Evolutionary conservation across 2,329 filamentous ascomycete species (phyloP).

Genomic region (Aureobasidium sp.): DNA sequence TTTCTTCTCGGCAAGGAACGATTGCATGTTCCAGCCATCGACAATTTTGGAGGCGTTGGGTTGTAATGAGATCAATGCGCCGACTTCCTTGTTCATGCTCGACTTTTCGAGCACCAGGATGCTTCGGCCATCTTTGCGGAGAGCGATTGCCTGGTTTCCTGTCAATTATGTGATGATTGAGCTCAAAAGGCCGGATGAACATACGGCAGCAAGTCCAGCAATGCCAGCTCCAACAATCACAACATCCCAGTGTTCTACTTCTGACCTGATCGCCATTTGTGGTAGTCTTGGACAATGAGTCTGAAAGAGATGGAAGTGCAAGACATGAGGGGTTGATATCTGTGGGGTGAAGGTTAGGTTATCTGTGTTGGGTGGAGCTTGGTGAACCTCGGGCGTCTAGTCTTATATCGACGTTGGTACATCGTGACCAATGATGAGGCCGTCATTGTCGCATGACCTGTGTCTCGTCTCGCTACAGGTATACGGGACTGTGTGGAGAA

Average conservation of each 20-base stretch:
- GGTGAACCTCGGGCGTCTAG: not conserved
- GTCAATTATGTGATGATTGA: not conserved
- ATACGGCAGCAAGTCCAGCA: conserved; percentile 17
- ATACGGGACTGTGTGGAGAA: not conserved
- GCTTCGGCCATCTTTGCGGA: conserved; percentile 27
- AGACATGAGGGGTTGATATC: not conserved
- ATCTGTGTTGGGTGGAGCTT: not conserved
- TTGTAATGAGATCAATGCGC: conserved; percentile 37
- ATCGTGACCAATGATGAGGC: not conserved
- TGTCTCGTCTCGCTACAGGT: not conserved
- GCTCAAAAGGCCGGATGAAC: too few relatives aligned
- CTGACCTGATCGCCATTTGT: conserved; percentile 14
- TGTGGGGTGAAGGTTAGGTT: not conserved
- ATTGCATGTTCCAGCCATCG: conserved; percentile 26
- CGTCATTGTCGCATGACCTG: conserved; percentile 2
- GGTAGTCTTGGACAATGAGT: conserved; percentile 11
- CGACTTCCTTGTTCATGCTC: conserved; percentile 30
- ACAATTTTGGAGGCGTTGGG: conserved; percentile 36
- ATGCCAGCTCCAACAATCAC: conserved; percentile 22
- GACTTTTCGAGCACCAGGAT: conserved; percentile 28
- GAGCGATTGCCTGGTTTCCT: conserved; percentile 28
- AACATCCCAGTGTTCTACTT: conserved; percentile 15
- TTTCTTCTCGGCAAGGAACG: conserved; percentile 25
- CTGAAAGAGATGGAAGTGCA: conserved; percentile 11
- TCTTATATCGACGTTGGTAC: conserved; percentile 1